These are phyloP conservation scores for Acanthamoeba polyphaga DNA, from an alignment of 208 protist genomes.

Conservation along the genomic window DNA sequence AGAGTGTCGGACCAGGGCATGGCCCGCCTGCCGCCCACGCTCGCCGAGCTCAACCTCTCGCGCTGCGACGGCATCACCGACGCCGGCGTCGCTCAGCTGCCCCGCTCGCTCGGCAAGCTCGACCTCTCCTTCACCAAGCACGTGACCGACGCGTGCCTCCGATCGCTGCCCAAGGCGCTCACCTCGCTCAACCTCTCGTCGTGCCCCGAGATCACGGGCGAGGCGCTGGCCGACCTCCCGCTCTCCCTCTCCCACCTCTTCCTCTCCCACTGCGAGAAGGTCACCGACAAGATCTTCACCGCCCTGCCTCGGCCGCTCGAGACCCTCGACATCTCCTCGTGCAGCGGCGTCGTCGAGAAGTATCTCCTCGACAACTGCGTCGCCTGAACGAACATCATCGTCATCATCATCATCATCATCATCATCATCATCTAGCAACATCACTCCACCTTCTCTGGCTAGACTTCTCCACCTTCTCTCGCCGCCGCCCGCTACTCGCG, in stretches of 20 bases:
- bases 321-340: slow-evolving; percentile 35
- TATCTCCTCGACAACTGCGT: slow-evolving; percentile 48
- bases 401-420: too few relatives aligned
- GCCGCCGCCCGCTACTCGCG: too few relatives aligned
- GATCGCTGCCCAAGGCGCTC: not conserved
- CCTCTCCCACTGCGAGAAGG: slow-evolving; percentile 25
- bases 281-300: slow-evolving; percentile 37
- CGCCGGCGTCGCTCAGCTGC: not conserved
- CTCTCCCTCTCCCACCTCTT: slow-evolving; percentile 7
- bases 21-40: not conserved
- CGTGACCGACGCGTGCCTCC: slow-evolving; percentile 19
- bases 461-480: too few relatives aligned
- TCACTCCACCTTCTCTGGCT: too few relatives aligned
- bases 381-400: slow-evolving; percentile 23
- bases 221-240: not conserved
- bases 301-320: slow-evolving; percentile 15
- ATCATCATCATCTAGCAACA: not conserved
- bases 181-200: slow-evolving; percentile 50
- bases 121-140: slow-evolving; percentile 44
- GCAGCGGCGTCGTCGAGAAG: slow-evolving; percentile 19
- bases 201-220: slow-evolving; percentile 36
- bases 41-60: slow-evolving; percentile 36
- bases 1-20: not conserved
- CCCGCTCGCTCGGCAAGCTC: not conserved
- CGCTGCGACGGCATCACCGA: slow-evolving; percentile 21